Conservation (phyloP, 306 rosid genomes). For the Psophocarpus tetragonolobus region DNA sequence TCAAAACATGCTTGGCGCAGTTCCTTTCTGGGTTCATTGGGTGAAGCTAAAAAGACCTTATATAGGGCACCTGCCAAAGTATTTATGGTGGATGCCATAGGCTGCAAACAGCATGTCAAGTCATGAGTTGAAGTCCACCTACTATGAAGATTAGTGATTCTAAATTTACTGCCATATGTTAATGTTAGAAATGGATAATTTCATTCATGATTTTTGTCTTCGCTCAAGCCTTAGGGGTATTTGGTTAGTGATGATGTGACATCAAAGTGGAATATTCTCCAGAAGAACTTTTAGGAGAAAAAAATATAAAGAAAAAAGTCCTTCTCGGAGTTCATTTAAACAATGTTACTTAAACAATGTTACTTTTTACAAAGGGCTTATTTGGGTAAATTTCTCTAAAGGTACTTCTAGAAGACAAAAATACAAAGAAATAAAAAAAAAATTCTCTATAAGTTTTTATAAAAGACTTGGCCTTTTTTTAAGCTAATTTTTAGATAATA, state of each 20-base stretch:
- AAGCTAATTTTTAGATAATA: no score
- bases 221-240: neutral
- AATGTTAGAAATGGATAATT: neutral
- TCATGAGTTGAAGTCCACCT: conserved; percentile 3
- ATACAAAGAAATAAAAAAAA: no score
- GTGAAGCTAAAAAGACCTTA: conserved; percentile 52
- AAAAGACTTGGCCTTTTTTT: no score
- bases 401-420: no score
- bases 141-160: neutral
- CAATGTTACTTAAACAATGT: no score
- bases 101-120: conserved; percentile 41
- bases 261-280: no score
- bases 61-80: conserved; percentile 64
- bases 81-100: conserved; percentile 62
- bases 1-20: conserved; percentile 62
- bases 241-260: neutral
- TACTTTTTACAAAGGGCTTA: no score
- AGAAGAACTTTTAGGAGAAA: no score
- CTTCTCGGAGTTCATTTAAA: no score
- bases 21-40: conserved; percentile 50
- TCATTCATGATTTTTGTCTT: neutral
- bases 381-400: no score
- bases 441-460: no score
- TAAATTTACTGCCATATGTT: neutral
- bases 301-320: no score